phyloP scores from a whole-genome alignment of 2,329 filamentous ascomycete species.

The Hypoxylon sp. region DNA sequence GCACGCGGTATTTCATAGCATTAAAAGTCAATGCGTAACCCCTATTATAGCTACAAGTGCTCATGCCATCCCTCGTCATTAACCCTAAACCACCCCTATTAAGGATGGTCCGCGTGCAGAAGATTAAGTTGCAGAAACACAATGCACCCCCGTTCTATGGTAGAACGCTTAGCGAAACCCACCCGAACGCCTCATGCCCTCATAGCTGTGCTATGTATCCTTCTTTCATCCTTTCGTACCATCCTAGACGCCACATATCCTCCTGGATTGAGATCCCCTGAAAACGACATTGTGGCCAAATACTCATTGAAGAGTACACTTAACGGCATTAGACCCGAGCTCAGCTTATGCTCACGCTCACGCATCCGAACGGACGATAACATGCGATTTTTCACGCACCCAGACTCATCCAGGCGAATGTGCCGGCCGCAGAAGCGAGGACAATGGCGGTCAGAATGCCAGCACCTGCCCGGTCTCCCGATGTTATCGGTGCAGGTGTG shows the following conservation, averaged over 20 bases:
- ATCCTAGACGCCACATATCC: constrained; percentile 36
- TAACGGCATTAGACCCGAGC: constrained; percentile 9
- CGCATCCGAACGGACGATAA: background rate
- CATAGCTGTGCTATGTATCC: constrained; percentile 17
- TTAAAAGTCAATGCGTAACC: background rate
- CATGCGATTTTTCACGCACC: constrained; percentile 51
- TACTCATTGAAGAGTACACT: background rate
- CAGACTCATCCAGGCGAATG: constrained; percentile 66
- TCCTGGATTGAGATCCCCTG: constrained; percentile 4
- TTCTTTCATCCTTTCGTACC: constrained; percentile 31
- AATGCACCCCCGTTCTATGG: constrained; percentile 5
- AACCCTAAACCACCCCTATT: constrained; percentile 11
- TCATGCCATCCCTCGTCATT: constrained; percentile 10
- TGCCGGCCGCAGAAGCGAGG: constrained; percentile 57
- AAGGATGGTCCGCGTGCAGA: background rate
- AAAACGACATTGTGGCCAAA: background rate
- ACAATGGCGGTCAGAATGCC: constrained; percentile 64
- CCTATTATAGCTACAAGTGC: constrained; percentile 2
- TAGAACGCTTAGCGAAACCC: constrained; percentile 14
- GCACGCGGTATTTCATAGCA: background rate
- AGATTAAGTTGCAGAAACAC: constrained; percentile 20
- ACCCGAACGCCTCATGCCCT: constrained; percentile 34
- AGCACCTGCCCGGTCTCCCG: constrained; percentile 63
- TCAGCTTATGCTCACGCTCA: background rate
- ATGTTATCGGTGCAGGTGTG: constrained; percentile 57